Evolutionary conservation across 805 yeast species (phyloP), one percentile per base, ranked within the genome.

Genomic region (Saccharomycodes ludwigii): DNA sequence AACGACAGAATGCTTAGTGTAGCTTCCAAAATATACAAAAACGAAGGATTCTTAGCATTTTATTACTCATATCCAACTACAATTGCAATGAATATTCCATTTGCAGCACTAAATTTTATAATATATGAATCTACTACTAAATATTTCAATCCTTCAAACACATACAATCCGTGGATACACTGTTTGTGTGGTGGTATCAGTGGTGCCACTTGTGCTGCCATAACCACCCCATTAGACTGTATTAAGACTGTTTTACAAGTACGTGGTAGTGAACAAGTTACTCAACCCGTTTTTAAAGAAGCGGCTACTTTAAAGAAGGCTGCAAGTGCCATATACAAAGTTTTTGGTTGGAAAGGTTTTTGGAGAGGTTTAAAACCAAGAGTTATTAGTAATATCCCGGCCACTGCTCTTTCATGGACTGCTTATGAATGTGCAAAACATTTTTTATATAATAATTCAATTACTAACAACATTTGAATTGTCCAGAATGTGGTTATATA

Each of bases 341-440:
- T 65, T 29, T 73, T 73, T 29, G 86, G 86, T 5, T 47, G 64
- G 40, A 41, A 44, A 13, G 91, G 94, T 0, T 91, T 91, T 53
- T 51, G 68, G 47, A 68, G 94, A 43, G 98, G 98, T 13, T 64
- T 84, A 47, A 74, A 77, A 48, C 96, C 98, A 28, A 73, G 98
- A 56, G 75, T 91, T 34, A 75, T 88, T 20, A 80, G 91, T 42
- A 85, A 85, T 55, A 85, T 88, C 52, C 98, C 98, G 15, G 76
- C 93, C 28, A 88, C 97, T 6, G 97, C 97, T 14, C 85, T 88
- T 39, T 76, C 94, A 41, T 88, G 97, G 97, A 88, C 97, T 2
- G 83, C 94, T 18, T 88, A 88, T 56, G 98, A 88, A 55, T 82
- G 86, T 88, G 96, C 95, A 27, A 88, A 88, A 36, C 62, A 59